These are phyloP conservation scores for Panicum virgatum DNA, from an alignment of 202 grass and related monocot genomes.

Conservation along the genomic window DNA sequence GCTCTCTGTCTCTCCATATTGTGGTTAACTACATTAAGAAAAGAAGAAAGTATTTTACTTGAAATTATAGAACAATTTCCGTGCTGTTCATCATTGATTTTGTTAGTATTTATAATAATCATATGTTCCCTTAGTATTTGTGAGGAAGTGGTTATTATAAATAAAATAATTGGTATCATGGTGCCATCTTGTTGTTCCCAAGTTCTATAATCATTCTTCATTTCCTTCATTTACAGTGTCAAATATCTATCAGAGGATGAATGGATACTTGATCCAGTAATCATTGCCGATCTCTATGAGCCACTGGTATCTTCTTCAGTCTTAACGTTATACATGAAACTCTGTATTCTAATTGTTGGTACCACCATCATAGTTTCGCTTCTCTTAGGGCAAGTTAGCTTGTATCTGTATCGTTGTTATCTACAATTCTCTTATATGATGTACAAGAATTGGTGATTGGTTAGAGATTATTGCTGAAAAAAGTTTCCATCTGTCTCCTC, in stretches of 20 bases:
- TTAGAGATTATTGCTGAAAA: not conserved
- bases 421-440: not conserved
- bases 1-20: not conserved
- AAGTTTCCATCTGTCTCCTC: not conserved
- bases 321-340: not conserved
- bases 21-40: not conserved
- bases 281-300: slow-evolving; percentile 78
- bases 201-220: not conserved
- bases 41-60: not conserved
- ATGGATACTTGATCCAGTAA: slow-evolving; percentile 92
- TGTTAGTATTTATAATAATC: not conserved
- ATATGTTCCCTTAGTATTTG: not conserved
- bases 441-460: not conserved
- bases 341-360: not conserved
- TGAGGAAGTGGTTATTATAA: slow-evolving; percentile 1
- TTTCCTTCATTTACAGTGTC: slow-evolving; percentile 59
- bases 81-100: slow-evolving; percentile 2
- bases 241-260: slow-evolving; percentile 83
- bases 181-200: not conserved
- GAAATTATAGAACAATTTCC: not conserved
- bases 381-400: not conserved
- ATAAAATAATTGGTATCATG: not conserved
- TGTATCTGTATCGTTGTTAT: not conserved
- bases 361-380: not conserved
- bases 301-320: slow-evolving; percentile 58